Conservation (phyloP, 176 grass and related monocot species). For the bread wheat (Triticum aestivum) region IWGSC_CS_RefSeq_v2.1 NC_057813.1:370307637-370308136, state of each 20-base stretch:
- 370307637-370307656: not conserved
- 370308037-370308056: too few species aligned
- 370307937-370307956: constrained; percentile 5
- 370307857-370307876: constrained; percentile 96
- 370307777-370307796: constrained; percentile 2
- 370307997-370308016: constrained; percentile 9
- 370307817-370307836: constrained; percentile 12
- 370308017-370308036: not conserved
- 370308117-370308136: not conserved
- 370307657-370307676: not conserved
- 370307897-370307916: constrained; percentile 80
- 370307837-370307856: constrained; percentile 33
- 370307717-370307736: not conserved
- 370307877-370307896: constrained; percentile 81
- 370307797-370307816: constrained; percentile 16
- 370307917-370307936: constrained; percentile 80
- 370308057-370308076: too few species aligned
- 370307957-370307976: constrained; percentile 2
- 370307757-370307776: not conserved
- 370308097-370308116: not conserved
- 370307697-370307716: not conserved
- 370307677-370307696: not conserved
- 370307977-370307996: constrained; percentile 2
- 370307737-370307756: not conserved
- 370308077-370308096: too few species aligned